Evolutionary conservation across 805 yeast species (phyloP), one percentile per base, ranked within the genome.

Genomic region (Lipomyces starkeyi): DNA sequence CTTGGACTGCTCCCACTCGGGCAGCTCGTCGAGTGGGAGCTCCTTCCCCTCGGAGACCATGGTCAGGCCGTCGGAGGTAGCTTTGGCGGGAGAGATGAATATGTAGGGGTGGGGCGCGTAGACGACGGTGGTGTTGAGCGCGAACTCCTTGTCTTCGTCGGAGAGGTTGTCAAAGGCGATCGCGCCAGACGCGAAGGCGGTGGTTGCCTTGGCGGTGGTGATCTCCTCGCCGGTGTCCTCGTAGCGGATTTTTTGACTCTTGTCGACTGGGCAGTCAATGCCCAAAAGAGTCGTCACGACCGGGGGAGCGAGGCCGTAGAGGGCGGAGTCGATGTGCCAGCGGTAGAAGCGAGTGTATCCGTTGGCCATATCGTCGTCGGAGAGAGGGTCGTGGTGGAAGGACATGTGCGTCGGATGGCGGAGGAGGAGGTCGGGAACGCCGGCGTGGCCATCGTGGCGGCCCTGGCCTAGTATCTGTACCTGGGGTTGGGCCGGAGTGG

Each of bases 51-150:
- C 97, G 58, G 89, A 84, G 20, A 86, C 91, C 88, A 92, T 92
- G 1, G 97, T 90, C 68, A 92, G 83, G 5, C 97, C 97, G 78
- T 91, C 97, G 43, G 88, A 85, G 9, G 95, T 90, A 54, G 97
- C 97, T 67, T 83, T 85, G 49, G 96, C 91, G 14, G 89, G 87
- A 4, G 91, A 86, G 70, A 92, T 92, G 78, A 85, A 91, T 67
- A 92, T 92, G 79, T 91, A 92, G 56, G 97, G 97, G 78, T 92
- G 97, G 53, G 97, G 97, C 20, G 97, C 97, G 77, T 92, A 92
- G 58, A 88, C 91, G 27, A 92, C 94, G 2, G 87, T 87, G n/a
- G 96, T 89, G 76, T 84, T 83, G 68, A 91, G 82, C 1, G 93
- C 97, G 71, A 87, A 83, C 69, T 89, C 81, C 78, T 91, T 86